Base-by-base conservation (phyloP, 495 filamentous ascomycete species). In the Annulohypoxylon nitens region DNA sequence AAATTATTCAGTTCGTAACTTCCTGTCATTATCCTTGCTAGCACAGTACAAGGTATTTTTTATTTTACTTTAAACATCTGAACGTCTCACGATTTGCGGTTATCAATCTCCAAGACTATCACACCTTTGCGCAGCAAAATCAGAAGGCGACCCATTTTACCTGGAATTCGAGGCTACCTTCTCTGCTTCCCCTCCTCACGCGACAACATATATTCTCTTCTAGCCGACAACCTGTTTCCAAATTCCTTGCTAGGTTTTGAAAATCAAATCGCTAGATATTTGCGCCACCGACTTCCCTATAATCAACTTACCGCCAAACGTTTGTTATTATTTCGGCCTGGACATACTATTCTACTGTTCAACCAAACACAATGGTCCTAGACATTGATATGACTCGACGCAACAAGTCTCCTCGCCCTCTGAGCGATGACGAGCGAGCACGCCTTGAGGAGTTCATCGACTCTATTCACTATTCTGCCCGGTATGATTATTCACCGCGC, bases 371-470 rank as follows among this genome's bases (percentile, higher is more conserved):
- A 30, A 78, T 78, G 78, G 75, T 75, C n/a, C 63, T 87, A 78
- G 93, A 96, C 78, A 92, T 96, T 77, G 94, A 97, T 82, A 83
- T 88, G 65, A 89, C 80, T 72, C 88, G 94, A 76, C 91, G 97
- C 78, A 98, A 97, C 81, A 91, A 92, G 78, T 88, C 87, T 73
- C 93, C 96, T 5, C 89, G 97, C 55, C 88, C 90, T 67, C 83
- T 98, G 34, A 86, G 90, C n/a, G 93, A 97, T 39, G 79, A 85
- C 1, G 96, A 99, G 84, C 90, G 90, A 50, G 89, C 90, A 69
- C 89, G 90, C 41, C 86, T 99, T 48, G 93, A 97, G 30, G 95
- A 98, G 78, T 99, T 93, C 78, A 88, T 93, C 55, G 95, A 98
- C 69, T 84, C 88, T 10, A 98, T 99, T 70, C 94, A 97, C 81